These are phyloP conservation scores for Blastobotrys elegans DNA, from an alignment of 1,139 yeast genomes.

Conservation along the genomic window DNA sequence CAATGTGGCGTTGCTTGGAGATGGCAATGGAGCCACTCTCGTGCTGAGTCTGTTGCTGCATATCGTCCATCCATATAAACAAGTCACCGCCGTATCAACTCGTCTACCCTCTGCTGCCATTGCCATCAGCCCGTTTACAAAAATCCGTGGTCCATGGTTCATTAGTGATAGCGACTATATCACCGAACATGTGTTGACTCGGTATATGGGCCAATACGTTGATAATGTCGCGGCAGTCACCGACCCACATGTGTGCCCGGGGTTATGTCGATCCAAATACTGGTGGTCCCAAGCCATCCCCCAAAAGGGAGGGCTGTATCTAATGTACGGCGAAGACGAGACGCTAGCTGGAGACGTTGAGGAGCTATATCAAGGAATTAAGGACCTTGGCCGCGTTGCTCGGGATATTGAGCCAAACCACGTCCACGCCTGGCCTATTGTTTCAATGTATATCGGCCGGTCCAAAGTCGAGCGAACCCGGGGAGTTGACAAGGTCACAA, in stretches of 20 bases:
- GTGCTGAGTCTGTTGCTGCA: constrained; percentile 37
- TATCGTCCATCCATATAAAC: constrained; percentile 29
- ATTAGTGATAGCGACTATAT: constrained; percentile 25
- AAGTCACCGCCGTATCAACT: constrained; percentile 16
- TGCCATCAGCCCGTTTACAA: constrained; percentile 39
- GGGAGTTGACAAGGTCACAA: constrained; percentile 29
- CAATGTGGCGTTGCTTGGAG: constrained; percentile 36
- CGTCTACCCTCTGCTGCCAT: constrained; percentile 36
- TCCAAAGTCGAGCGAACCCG: constrained; percentile 25
- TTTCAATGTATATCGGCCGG: constrained; percentile 27
- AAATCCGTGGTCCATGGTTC: constrained; percentile 13
- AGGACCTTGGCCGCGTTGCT: constrained; percentile 14
- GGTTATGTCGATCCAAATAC: constrained; percentile 32
- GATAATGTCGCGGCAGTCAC: constrained; percentile 10
- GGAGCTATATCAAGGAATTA: constrained; percentile 25
- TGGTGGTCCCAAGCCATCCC: constrained; percentile 43
- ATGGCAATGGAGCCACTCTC: constrained; percentile 42
- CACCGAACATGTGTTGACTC: constrained; percentile 19
- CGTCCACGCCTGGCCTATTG: constrained; percentile 36
- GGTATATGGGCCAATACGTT: constrained; percentile 18
- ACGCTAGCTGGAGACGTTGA: constrained; percentile 36
- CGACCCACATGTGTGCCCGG: constrained; percentile 37
- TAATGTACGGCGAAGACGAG: constrained; percentile 41
- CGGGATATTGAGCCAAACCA: constrained; percentile 25
- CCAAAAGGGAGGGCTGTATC: constrained; percentile 27